These are phyloP conservation scores for Kodamaea sp. DNA, from an alignment of 1,139 yeast genomes.

Conservation along the genomic window DNA sequence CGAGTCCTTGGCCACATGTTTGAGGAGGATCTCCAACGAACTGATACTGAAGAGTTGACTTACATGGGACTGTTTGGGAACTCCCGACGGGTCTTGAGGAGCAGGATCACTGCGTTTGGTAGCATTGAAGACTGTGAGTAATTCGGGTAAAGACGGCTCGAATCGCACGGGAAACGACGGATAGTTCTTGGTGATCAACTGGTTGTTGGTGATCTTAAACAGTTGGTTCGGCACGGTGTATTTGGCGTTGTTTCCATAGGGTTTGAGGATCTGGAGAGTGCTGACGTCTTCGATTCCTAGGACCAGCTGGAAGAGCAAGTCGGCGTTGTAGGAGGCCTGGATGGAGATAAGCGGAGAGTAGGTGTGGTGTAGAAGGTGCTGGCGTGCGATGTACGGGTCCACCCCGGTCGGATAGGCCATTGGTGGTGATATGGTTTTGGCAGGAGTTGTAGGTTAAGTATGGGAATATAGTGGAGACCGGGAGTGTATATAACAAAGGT, in stretches of 20 bases:
- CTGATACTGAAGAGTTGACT: conserved; percentile 42
- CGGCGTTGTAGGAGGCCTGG: conserved; percentile 53
- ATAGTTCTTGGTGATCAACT: conserved; percentile 43
- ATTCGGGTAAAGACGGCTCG: conserved; percentile 44
- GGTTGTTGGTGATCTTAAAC: conserved; percentile 42
- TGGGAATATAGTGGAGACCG: too few species aligned
- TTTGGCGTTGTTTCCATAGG: conserved; percentile 51
- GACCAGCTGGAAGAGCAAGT: conserved; percentile 42
- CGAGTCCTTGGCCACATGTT: conserved; percentile 16
- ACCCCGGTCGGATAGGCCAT: conserved; percentile 41
- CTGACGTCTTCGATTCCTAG: conserved; percentile 33
- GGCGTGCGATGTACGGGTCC: conserved; percentile 46
- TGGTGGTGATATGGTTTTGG: too few species aligned
- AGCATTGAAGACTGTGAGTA: conserved; percentile 35
- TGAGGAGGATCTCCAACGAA: conserved; percentile 38
- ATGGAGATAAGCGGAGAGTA: conserved; percentile 62
- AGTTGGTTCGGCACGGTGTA: conserved; percentile 37
- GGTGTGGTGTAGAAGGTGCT: conserved; percentile 48
- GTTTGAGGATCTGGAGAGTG: conserved; percentile 37
- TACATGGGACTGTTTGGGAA: conserved; percentile 12
- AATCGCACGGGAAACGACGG: conserved; percentile 49
- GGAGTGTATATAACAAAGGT: too few species aligned
- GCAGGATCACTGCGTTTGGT: conserved; percentile 2
- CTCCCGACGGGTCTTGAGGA: conserved; percentile 2
- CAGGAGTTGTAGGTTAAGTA: too few species aligned